Evolutionary conservation across 306 rosid genomes (phyloP).

Genomic region (Cucurbita maxima): DNA sequence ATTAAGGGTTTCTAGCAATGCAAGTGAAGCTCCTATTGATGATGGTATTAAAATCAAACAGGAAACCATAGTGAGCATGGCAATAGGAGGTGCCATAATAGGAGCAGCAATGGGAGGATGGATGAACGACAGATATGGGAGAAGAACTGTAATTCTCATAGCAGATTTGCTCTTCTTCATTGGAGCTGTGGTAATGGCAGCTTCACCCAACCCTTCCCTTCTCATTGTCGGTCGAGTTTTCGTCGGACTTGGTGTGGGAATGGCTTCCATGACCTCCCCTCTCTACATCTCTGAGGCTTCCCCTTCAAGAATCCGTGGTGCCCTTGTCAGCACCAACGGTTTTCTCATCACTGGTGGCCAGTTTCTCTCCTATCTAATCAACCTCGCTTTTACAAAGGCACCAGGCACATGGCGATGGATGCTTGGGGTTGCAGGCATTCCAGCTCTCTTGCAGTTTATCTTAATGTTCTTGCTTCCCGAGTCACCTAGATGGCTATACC

Average conservation of each 20-base stretch:
- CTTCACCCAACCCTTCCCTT: conserved; percentile 52
- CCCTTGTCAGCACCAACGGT: conserved; percentile 55
- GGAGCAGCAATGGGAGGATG: conserved; percentile 88
- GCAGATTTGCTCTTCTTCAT: conserved; percentile 49
- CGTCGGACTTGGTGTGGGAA: conserved; percentile 84
- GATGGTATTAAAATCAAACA: conserved; percentile 6
- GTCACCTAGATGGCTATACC: conserved; percentile 79
- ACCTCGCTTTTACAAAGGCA: conserved; percentile 54
- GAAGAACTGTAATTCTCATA: conserved; percentile 35
- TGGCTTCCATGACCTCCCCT: conserved; percentile 85
- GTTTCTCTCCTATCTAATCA: conserved; percentile 68
- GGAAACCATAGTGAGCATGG: conserved; percentile 85
- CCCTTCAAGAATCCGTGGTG: conserved; percentile 74
- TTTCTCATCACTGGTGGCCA: conserved; percentile 74
- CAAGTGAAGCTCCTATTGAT: neutral
- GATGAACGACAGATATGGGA: conserved; percentile 59
- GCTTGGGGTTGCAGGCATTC: conserved; percentile 72
- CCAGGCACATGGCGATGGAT: conserved; percentile 84
- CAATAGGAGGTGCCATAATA: conserved; percentile 69
- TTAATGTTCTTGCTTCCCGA: conserved; percentile 66
- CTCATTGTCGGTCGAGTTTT: conserved; percentile 54
- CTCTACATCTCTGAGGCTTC: conserved; percentile 75
- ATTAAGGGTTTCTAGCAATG: neutral
- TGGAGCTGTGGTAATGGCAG: conserved; percentile 65
- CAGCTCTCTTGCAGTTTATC: conserved; percentile 48